A percentile compares a stretch with the other conserved stretches of the same genome.
Conservation (phyloP, 2,329 filamentous ascomycete species). For the Lachnellula willkommii region DNA sequence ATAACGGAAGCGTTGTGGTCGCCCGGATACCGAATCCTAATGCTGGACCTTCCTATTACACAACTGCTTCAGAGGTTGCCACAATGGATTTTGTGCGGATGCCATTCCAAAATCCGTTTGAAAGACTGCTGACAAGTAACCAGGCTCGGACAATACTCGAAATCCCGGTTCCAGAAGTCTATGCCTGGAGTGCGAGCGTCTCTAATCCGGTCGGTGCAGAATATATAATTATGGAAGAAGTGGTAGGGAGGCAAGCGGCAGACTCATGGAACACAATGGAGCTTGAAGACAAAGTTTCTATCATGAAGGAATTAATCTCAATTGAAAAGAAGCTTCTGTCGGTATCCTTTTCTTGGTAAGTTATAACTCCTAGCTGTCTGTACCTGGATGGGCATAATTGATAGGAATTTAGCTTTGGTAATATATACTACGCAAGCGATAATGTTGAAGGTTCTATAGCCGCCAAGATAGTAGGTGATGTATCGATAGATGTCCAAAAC, state of each 20-base stretch:
- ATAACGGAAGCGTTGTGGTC: conserved; percentile 27
- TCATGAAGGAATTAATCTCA: conserved; percentile 33
- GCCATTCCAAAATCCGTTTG: background rate
- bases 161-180: conserved; percentile 18
- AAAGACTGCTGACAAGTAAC: background rate
- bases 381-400: conserved; percentile 5
- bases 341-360: conserved; percentile 27
- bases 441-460: conserved; percentile 29
- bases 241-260: conserved; percentile 26
- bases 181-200: conserved; percentile 15
- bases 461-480: conserved; percentile 26
- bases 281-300: conserved; percentile 25
- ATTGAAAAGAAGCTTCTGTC: conserved; percentile 36
- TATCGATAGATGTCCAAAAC: conserved; percentile 29
- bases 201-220: conserved; percentile 28
- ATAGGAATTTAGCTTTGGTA: conserved; percentile 32
- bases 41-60: conserved; percentile 15
- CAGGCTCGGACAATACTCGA: conserved; percentile 21
- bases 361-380: conserved; percentile 21
- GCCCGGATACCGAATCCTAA: conserved; percentile 22
- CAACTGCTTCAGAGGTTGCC: conserved; percentile 25
- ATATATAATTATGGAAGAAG: conserved; percentile 38
- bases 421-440: conserved; percentile 34
- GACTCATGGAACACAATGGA: conserved; percentile 29
- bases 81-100: conserved; percentile 25